Conservation (phyloP, 108 stramenopile genomes). For the Pseudonitzschia multistriata region DNA sequence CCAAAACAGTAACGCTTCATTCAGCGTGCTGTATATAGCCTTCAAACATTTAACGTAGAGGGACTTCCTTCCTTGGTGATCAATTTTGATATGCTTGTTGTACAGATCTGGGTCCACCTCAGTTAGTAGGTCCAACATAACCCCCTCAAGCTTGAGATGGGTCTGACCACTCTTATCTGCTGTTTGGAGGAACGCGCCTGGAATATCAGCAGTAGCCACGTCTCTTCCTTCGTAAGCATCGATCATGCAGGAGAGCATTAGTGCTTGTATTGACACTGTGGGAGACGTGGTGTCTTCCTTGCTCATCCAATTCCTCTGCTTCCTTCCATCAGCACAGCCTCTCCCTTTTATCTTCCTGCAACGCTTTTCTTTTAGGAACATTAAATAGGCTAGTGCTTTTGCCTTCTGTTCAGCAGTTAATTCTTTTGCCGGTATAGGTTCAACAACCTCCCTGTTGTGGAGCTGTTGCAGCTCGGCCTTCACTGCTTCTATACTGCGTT, state of each 20-base stretch:
- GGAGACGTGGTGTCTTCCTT: too few species aligned
- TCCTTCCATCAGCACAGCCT: too few species aligned
- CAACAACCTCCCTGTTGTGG: slow-evolving; percentile 30
- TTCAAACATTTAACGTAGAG: slow-evolving; percentile 23
- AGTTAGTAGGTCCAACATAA: slow-evolving; percentile 7
- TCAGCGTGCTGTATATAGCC: too few species aligned
- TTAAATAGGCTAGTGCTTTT: slow-evolving; percentile 22
- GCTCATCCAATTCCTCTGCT: too few species aligned
- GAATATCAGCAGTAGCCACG: background rate
- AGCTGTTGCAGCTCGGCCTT: slow-evolving; percentile 45
- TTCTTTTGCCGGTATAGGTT: slow-evolving; percentile 16
- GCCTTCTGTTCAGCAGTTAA: slow-evolving; percentile 15
- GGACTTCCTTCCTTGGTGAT: slow-evolving; percentile 20
- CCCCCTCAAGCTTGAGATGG: slow-evolving; percentile 21
- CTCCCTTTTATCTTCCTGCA: too few species aligned
- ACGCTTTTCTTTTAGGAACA: slow-evolving; percentile 47
- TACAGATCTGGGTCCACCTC: slow-evolving; percentile 21
- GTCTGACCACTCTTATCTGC: slow-evolving; percentile 7
- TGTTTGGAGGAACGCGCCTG: too few species aligned
- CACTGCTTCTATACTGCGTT: slow-evolving; percentile 25
- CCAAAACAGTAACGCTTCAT: slow-evolving; percentile 26
- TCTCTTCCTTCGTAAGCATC: background rate
- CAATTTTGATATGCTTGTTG: slow-evolving; percentile 10
- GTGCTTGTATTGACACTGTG: too few species aligned
- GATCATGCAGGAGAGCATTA: background rate